Conservation (phyloP, 2,329 filamentous ascomycete genomes). For the Septoria linicola region DNA sequence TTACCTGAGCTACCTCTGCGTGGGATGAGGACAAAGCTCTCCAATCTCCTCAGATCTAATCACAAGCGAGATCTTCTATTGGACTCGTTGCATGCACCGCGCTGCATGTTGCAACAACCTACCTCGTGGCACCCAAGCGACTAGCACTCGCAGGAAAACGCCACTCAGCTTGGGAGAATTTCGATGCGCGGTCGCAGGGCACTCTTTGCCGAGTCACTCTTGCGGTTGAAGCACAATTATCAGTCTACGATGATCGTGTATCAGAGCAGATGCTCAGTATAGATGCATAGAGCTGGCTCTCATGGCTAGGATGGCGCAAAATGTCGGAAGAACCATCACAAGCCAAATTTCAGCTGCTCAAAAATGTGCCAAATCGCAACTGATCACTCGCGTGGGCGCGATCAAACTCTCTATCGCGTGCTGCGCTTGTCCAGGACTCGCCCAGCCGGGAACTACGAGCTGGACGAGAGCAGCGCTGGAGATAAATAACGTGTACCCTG, state of each 20-base stretch:
- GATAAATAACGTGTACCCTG: constrained; percentile 5
- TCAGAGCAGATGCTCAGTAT: too few species aligned
- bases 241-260: too few species aligned
- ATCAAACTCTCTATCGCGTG: constrained; percentile 2
- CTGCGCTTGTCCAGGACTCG: constrained; percentile 7
- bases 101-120: background rate
- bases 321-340: too few species aligned
- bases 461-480: background rate
- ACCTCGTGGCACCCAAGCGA: constrained; percentile 1
- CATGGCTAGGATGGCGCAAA: too few species aligned
- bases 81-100: constrained; percentile 3
- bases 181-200: too few species aligned
- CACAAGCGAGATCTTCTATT: constrained; percentile 12
- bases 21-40: constrained; percentile 7
- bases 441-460: constrained; percentile 13
- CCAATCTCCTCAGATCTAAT: constrained; percentile 14
- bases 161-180: background rate
- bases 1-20: background rate
- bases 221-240: too few species aligned
- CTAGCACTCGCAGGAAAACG: constrained; percentile 1
- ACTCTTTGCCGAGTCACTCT: too few species aligned
- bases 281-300: too few species aligned
- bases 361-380: background rate
- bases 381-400: constrained; percentile 8
- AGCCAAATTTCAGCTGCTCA: too few species aligned